Conservation (phyloP, 805 yeast genomes). For the Torulaspora gathmanii region DNA sequence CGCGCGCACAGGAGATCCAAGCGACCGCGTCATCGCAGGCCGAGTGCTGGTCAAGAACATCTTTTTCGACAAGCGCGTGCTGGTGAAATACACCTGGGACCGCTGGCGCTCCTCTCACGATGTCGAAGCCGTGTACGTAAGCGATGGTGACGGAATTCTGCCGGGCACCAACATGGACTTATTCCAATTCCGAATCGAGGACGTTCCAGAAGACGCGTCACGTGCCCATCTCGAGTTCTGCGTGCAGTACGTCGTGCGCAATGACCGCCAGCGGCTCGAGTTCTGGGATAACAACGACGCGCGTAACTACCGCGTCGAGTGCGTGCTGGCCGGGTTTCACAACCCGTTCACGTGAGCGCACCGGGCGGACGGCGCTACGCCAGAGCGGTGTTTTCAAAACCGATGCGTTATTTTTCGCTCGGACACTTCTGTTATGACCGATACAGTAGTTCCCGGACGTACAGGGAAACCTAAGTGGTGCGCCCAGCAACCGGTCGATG, state of each 20-base stretch:
- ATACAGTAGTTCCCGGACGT: not conserved
- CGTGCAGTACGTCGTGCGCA: constrained; percentile 28
- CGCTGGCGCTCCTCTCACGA: constrained; percentile 62
- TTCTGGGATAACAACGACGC: constrained; percentile 33
- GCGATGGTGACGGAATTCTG: constrained; percentile 27
- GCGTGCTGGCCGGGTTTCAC: constrained; percentile 24
- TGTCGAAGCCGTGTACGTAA: constrained; percentile 25
- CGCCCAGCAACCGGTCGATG: too few species aligned
- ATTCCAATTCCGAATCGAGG: constrained; percentile 29
- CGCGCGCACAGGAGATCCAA: constrained; percentile 6
- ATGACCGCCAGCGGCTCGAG: constrained; percentile 20
- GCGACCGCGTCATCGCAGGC: constrained; percentile 47
- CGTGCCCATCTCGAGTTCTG: constrained; percentile 28
- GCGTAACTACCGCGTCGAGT: constrained; percentile 25
- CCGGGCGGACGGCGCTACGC: not conserved
- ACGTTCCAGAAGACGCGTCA: constrained; percentile 9
- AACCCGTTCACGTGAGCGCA: constrained; percentile 19
- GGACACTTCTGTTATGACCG: not conserved
- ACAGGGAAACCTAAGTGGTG: too few species aligned
- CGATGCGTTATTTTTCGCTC: not conserved
- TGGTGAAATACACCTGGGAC: constrained; percentile 70
- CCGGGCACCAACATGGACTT: constrained; percentile 32
- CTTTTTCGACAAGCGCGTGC: constrained; percentile 61
- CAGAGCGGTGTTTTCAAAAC: not conserved
- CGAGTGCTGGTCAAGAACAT: constrained; percentile 74